Conservation (phyloP, 192 early-diverging fungal genomes). For the Backusella parvicylindrica region DNA sequence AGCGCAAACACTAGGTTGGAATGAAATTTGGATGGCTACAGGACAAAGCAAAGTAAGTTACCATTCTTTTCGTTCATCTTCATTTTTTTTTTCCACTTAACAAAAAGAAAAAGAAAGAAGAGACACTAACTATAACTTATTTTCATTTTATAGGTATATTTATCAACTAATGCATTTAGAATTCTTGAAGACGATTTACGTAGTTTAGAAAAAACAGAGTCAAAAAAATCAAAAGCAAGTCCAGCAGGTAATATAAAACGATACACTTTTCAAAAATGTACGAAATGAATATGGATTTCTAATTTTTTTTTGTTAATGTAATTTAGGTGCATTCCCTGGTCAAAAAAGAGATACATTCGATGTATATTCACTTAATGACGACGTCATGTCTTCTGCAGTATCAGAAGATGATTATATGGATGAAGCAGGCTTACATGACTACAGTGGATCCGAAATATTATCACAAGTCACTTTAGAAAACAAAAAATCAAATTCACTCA, state of each 20-base stretch:
- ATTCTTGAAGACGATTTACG: conserved; percentile 79
- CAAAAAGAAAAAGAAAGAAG: neutral
- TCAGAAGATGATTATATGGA: conserved; percentile 25
- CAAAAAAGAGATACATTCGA: conserved; percentile 15
- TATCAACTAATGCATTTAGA: conserved; percentile 79
- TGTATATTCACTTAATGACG: conserved; percentile 22
- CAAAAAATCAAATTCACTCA: neutral
- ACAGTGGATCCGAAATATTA: conserved; percentile 11
- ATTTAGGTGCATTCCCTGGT: neutral
- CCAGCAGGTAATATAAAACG: neutral
- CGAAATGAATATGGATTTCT: too few species aligned
- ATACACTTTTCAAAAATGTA: neutral
- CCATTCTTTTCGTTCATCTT: neutral
- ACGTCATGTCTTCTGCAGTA: conserved; percentile 24
- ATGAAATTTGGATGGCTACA: conserved; percentile 7
- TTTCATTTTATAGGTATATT: conserved; percentile 47
- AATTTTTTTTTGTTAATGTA: neutral
- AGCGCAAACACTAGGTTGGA: conserved; percentile 20
- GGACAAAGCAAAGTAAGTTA: conserved; percentile 4
- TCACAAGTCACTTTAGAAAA: conserved; percentile 13
- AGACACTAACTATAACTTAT: neutral
- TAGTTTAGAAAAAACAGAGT: conserved; percentile 59
- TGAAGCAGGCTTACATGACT: conserved; percentile 11
- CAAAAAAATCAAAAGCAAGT: conserved; percentile 12
- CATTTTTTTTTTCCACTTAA: neutral